Evolutionary conservation across 148 eudicot genomes (phyloP), one percentile per base, ranked within the genome.

Genomic region (Camellia japonica): DNA sequence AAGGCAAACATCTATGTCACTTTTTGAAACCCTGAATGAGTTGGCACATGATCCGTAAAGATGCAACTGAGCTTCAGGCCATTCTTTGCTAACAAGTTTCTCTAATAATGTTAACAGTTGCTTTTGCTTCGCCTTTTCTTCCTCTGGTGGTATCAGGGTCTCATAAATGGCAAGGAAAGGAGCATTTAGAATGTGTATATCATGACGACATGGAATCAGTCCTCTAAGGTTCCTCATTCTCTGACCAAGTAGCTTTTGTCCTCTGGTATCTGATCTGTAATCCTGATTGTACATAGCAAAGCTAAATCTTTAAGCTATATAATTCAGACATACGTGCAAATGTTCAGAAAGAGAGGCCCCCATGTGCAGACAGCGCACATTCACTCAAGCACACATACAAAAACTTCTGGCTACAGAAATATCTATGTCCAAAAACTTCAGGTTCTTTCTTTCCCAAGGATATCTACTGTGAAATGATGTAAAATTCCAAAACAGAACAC

Each of bases 11-110:
- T 96, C 99, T 82, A 96, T 89, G 80, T 96, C 99, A 83, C 99
- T 94, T 83, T 91, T 96, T n/a, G 89, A 83, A 75, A 96, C 91
- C 78, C 97, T 95, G 79, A 96, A 96, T 38, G 98, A 92, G 86
- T 94, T 96, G 71, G 95, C 98, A 84, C 98, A 92, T 19, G 99
- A 96, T 80, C 99, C 99, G 86, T 92, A 94, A 59, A 96, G 79
- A 88, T 82, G 87, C 68, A 96, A 78, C 68, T 81, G 88, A 82
- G 98, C 99, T 65, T 86, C 83, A 60, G 99, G 98, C 99, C 98
- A 96, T 79, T 92, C 97, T 81, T 89, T 89, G 83, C 78, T 64
- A 65, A 96, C 99, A 68, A 92, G 91, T 70, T 85, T 92, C 89
- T 91, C 93, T 85, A 96, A 81, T 79, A 88, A 82, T 7, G 87